These are phyloP conservation scores for Moesziomyces sp. DNA, from an alignment of 1,284 basidiomycete genomes.

Conservation along the genomic window DNA sequence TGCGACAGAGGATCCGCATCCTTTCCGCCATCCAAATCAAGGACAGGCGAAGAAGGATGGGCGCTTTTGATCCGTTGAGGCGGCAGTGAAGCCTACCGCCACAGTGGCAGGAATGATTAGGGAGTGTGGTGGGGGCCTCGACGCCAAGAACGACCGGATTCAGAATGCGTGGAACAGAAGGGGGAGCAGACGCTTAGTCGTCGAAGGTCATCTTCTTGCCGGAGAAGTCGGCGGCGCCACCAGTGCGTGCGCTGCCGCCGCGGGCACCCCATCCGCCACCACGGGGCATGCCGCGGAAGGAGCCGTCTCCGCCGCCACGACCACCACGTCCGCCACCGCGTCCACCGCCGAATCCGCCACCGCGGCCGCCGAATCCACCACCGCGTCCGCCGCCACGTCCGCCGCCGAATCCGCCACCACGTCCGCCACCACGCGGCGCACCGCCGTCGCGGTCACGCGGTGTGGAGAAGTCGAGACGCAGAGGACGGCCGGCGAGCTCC, in stretches of 20 bases:
- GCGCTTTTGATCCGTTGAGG: conserved; percentile 29
- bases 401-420: conserved; percentile 70
- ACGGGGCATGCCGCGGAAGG: conserved; percentile 68
- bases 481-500: conserved; percentile 83
- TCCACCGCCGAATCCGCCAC: conserved; percentile 59
- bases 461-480: conserved; percentile 90
- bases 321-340: conserved; percentile 77
- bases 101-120: not conserved
- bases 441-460: conserved; percentile 76
- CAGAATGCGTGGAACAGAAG: not conserved
- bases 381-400: conserved; percentile 67
- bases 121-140: conserved; percentile 13
- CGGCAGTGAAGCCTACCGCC: too few species aligned
- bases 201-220: conserved; percentile 86
- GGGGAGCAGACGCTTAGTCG: conserved; percentile 59
- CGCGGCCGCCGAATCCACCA: conserved; percentile 39
- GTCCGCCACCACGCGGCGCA: conserved; percentile 71
- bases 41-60: conserved; percentile 12
- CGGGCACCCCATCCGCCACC: conserved; percentile 68
- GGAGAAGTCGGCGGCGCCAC: conserved; percentile 78
- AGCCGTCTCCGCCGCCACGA: conserved; percentile 70
- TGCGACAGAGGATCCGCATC: conserved; percentile 8
- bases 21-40: not conserved
- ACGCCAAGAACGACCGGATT: not conserved
- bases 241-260: conserved; percentile 72